Evolutionary conservation across 1,139 yeast species (phyloP), one percentile per base, ranked within the genome.

Genomic region (Yamadazyma pseudoaaseri): DNA sequence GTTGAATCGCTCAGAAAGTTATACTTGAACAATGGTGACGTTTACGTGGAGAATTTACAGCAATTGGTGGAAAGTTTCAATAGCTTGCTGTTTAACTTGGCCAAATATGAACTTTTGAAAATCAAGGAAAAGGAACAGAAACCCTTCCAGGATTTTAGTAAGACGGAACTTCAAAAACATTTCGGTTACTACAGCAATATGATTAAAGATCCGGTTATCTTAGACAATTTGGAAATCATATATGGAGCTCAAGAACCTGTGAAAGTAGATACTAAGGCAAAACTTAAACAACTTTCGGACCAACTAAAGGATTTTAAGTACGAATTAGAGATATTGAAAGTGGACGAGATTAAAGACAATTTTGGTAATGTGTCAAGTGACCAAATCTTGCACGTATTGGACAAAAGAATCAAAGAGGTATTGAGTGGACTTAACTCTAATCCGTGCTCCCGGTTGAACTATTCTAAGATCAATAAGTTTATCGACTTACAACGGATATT

Each of bases 391-490:
- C 30, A 37, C 1, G 27, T 44, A 3, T 47, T 60, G 36, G 52
- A 50, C 6, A 41, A 26, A 14, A 39, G 54, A 11, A 52, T 56
- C 20, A 54, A 56, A 11, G 52, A 49, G 22, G 37, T 49, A 2
- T 45, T 46, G 13, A 37, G 44, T 11, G 35, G 35, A 15, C 37
- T 38, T 20, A 42, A 42, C 23, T 34, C 51, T n/a, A 45, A 52
- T 20, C 49, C 52, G 2, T 31, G 39, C 7, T 49, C 31, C 27
- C 44, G 39, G 39, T 43, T 36, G 45, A 37, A 51, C 26, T 24
- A 27, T 18, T 18, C 20, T 7, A 26, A 32, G 28, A 38, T 36
- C 11, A 23, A 27, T 6, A 23, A 21, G 37, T 31, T 37, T 35
- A 20, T 37, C 10, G 31, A 42, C 16, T 31, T 43, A 18, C 31